Evolutionary conservation across 495 filamentous ascomycete species (phyloP).

Genomic region (Tuber magnatum): DNA sequence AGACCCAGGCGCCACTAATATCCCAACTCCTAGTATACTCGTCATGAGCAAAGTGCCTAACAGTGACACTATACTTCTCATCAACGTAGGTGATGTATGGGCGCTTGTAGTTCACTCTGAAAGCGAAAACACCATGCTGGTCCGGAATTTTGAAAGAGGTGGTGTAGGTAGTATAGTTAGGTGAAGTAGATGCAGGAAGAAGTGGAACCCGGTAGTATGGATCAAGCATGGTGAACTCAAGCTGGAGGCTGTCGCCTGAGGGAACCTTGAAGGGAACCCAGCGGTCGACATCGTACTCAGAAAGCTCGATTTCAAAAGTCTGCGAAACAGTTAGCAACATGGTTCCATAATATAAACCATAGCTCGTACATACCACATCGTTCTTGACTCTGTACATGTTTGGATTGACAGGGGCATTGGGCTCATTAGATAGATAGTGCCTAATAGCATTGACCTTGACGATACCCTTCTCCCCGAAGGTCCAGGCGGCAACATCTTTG

Average conservation of each 20-base stretch:
- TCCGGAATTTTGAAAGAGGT: slow-evolving; percentile 75
- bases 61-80: slow-evolving; percentile 89
- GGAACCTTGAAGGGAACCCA: slow-evolving; percentile 68
- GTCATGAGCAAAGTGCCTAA: slow-evolving; percentile 92
- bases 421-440: slow-evolving; percentile 62
- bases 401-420: slow-evolving; percentile 57
- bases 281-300: slow-evolving; percentile 66
- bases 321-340: slow-evolving; percentile 43
- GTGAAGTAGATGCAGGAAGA: slow-evolving; percentile 49
- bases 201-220: slow-evolving; percentile 92
- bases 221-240: slow-evolving; percentile 97
- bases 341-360: slow-evolving; percentile 4
- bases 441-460: slow-evolving; percentile 74
- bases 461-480: slow-evolving; percentile 88
- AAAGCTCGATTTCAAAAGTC: slow-evolving; percentile 82
- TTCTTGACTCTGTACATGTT: slow-evolving; percentile 94
- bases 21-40: slow-evolving; percentile 88
- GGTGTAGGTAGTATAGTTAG: slow-evolving; percentile 66
- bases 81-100: slow-evolving; percentile 84
- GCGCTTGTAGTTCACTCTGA: slow-evolving; percentile 90
- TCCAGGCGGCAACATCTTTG: slow-evolving; percentile 74
- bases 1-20: slow-evolving; percentile 88
- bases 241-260: slow-evolving; percentile 64
- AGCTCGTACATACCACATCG: slow-evolving; percentile 67
- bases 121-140: slow-evolving; percentile 97